phyloP scores from a whole-genome alignment of 179 eudicot genomes.

The Beta lomatogona region DNA sequence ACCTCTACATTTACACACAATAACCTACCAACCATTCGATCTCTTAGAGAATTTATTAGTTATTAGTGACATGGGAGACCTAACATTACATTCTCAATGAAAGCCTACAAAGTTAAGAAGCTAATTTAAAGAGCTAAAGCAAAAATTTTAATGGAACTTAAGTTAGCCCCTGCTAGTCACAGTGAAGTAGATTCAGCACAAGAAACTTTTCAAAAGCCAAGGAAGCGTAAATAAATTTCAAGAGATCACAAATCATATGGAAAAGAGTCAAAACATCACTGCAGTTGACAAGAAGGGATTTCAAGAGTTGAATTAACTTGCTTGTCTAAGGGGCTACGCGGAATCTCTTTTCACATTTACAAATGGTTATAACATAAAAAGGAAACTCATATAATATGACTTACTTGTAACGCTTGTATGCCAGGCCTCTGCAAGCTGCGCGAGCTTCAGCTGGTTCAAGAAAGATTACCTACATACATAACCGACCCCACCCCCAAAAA shows the following conservation, averaged over 20 bases:
- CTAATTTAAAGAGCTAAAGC: neutral
- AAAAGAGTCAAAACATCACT: neutral
- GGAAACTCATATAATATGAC: constrained; percentile 12
- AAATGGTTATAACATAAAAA: neutral
- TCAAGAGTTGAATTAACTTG: neutral
- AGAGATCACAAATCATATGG: neutral
- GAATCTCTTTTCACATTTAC: neutral
- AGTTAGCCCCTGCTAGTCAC: neutral
- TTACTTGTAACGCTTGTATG: constrained; percentile 93
- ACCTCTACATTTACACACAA: neutral
- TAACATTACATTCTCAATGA: neutral
- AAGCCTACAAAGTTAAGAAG: neutral
- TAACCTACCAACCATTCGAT: neutral
- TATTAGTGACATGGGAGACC: neutral
- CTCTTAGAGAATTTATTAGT: neutral
- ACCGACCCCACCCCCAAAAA: neutral
- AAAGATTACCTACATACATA: constrained; percentile 53
- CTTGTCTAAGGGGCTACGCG: neutral
- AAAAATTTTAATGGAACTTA: neutral
- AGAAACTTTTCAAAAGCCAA: neutral
- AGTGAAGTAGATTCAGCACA: neutral
- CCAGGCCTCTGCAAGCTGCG: constrained; percentile 66
- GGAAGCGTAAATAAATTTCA: neutral
- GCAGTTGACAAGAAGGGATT: neutral
- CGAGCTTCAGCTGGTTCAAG: constrained; percentile 95